A percentile compares a stretch with the other conserved stretches of the same genome.
Evolutionary conservation across 2,329 filamentous ascomycete species (phyloP).

Genomic region (Claviceps humidiphila): DNA sequence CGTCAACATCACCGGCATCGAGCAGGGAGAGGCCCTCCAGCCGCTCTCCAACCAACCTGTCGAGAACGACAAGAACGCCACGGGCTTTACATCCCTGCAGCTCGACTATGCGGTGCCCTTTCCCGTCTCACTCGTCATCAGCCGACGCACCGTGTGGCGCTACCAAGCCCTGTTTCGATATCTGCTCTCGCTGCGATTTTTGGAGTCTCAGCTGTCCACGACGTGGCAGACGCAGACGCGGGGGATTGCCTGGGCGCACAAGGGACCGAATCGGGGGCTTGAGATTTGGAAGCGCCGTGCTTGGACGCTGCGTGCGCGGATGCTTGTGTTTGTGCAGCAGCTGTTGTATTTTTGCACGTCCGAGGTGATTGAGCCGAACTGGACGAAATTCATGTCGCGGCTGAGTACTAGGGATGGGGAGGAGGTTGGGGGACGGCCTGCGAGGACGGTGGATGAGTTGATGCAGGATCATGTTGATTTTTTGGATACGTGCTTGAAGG

Average conservation of each 20-base stretch:
- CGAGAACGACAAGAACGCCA: slow-evolving; percentile 78
- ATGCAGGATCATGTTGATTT: slow-evolving; percentile 99
- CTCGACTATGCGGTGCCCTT: slow-evolving; percentile 93
- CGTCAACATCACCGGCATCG: slow-evolving; percentile 90
- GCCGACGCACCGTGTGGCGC: slow-evolving; percentile 88
- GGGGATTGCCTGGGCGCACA: slow-evolving; percentile 68
- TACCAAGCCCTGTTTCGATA: slow-evolving; percentile 96
- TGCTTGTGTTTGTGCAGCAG: slow-evolving; percentile 96
- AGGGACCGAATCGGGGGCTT: slow-evolving; percentile 56
- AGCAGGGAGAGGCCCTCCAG: slow-evolving; percentile 73
- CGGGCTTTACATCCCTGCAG: slow-evolving; percentile 82
- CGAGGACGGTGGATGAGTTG: slow-evolving; percentile 80
- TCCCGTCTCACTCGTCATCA: slow-evolving; percentile 87
- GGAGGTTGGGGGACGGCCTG: background rate
- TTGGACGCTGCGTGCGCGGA: slow-evolving; percentile 82
- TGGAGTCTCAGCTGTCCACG: slow-evolving; percentile 74
- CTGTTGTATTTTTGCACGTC: slow-evolving; percentile 92
- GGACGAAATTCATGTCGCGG: slow-evolving; percentile 84
- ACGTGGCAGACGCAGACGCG: slow-evolving; percentile 88
- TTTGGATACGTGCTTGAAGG: slow-evolving; percentile 91
- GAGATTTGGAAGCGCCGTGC: slow-evolving; percentile 89
- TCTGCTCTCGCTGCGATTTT: slow-evolving; percentile 73
- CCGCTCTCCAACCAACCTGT: slow-evolving; percentile 52
- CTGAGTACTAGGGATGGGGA: slow-evolving; percentile 48
- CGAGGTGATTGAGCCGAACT: slow-evolving; percentile 96